Evolutionary conservation across 1,284 basidiomycete genomes (phyloP).

Genomic region (Coniferiporia sulphurascens): DNA sequence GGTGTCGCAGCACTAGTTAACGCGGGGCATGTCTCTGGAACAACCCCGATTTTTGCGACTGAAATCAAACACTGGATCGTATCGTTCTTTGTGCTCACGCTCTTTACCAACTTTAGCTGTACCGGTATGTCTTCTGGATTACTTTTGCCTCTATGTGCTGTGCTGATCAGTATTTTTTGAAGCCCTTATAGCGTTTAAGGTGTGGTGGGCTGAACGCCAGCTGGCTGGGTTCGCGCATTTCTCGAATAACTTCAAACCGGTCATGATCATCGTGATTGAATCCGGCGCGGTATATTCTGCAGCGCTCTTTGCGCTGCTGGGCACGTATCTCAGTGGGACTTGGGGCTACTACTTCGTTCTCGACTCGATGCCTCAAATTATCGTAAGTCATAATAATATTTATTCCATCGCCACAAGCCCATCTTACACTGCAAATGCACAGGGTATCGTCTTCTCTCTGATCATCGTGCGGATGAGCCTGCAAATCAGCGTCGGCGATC

Average conservation of each 20-base stretch:
- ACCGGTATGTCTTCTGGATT: constrained; percentile 20
- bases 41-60: constrained; percentile 16
- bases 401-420: neutral
- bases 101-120: constrained; percentile 14
- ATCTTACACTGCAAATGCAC: neutral
- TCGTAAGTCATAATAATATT: constrained; percentile 5
- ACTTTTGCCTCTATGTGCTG: neutral
- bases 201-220: constrained; percentile 11
- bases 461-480: constrained; percentile 16
- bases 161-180: too few relatives aligned
- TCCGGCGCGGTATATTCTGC: constrained; percentile 16
- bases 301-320: constrained; percentile 11
- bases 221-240: constrained; percentile 2
- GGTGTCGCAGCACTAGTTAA: neutral
- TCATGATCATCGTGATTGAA: constrained; percentile 15
- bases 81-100: constrained; percentile 21
- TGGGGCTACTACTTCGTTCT: constrained; percentile 18
- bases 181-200: constrained; percentile 14
- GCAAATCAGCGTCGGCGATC: neutral
- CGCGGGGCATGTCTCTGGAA: neutral
- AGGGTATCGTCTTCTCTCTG: constrained; percentile 18
- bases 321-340: constrained; percentile 6
- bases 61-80: constrained; percentile 17
- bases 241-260: neutral
- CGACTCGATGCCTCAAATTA: constrained; percentile 16